Conservation (phyloP, 83 land plant genomes). For the Larix sibirica region DNA sequence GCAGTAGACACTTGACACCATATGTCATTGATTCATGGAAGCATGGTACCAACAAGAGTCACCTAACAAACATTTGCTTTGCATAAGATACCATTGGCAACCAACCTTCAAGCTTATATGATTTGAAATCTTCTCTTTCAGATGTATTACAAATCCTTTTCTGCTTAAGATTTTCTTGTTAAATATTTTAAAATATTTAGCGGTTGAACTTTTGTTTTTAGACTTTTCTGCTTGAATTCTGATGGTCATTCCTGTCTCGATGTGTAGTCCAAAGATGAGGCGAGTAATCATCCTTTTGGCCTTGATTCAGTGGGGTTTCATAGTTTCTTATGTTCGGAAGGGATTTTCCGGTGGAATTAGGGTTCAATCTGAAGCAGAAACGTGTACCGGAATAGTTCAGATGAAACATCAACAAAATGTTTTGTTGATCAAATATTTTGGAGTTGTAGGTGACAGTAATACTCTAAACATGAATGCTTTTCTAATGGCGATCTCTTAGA, state of each 20-base stretch:
- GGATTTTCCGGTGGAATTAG: background rate
- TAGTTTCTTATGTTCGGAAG: background rate
- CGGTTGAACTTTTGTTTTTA: background rate
- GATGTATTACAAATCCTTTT: too few species aligned
- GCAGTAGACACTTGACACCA: too few species aligned
- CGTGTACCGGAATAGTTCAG: conserved; percentile 56
- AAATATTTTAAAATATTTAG: too few species aligned
- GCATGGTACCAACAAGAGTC: too few species aligned
- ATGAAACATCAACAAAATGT: conserved; percentile 34
- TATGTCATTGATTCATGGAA: too few species aligned
- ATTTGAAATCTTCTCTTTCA: too few species aligned
- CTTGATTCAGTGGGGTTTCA: background rate
- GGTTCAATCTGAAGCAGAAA: too few species aligned
- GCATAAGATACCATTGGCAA: too few species aligned
- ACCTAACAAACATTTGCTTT: too few species aligned
- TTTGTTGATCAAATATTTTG: conserved; percentile 57
- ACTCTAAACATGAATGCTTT: conserved; percentile 72
- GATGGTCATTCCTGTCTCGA: background rate
- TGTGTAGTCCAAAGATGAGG: background rate
- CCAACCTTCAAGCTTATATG: too few species aligned
- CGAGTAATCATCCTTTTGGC: background rate
- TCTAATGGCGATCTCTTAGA: conserved; percentile 44
- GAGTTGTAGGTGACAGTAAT: conserved; percentile 70
- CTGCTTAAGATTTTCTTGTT: too few species aligned
- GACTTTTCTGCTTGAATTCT: background rate